A percentile compares a stretch with the other conserved stretches of the same genome.
Evolutionary conservation across 495 filamentous ascomycete genomes (phyloP).

Genomic region (Penicillium canariense): DNA sequence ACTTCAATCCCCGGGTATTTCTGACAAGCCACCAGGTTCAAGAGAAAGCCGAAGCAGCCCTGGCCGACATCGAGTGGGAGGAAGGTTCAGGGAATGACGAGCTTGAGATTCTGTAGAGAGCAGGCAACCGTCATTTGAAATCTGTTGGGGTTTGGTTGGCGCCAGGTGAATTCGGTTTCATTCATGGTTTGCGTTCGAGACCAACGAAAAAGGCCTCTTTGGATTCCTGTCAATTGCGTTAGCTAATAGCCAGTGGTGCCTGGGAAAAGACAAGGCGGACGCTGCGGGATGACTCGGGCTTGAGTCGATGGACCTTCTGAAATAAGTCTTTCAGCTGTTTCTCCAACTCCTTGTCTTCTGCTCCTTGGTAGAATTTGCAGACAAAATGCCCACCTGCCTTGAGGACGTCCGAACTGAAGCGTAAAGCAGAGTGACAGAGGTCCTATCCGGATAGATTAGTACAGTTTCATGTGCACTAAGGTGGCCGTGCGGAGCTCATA

Average conservation of each 20-base stretch:
- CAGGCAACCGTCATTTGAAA: background rate
- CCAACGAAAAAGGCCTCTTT: slow-evolving; percentile 86
- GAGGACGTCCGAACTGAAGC: slow-evolving; percentile 82
- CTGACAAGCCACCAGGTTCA: slow-evolving; percentile 55
- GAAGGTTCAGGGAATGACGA: slow-evolving; percentile 53
- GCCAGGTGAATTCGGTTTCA: background rate
- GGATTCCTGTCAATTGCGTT: slow-evolving; percentile 65
- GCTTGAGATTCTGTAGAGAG: slow-evolving; percentile 27
- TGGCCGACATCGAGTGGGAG: slow-evolving; percentile 60
- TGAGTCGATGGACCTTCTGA: slow-evolving; percentile 73
- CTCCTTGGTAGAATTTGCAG: slow-evolving; percentile 95
- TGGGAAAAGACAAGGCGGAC: slow-evolving; percentile 47
- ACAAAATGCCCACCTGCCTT: slow-evolving; percentile 81
- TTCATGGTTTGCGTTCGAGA: slow-evolving; percentile 47
- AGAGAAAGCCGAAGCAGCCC: slow-evolving; percentile 68
- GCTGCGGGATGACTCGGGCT: slow-evolving; percentile 83
- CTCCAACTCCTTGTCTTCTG: slow-evolving; percentile 78
- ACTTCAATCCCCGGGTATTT: background rate
- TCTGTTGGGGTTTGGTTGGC: background rate
- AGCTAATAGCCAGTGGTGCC: background rate
- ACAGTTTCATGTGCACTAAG: no score
- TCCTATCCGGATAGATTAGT: slow-evolving; percentile 52
- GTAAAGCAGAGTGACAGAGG: slow-evolving; percentile 79
- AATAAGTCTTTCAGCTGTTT: slow-evolving; percentile 70
- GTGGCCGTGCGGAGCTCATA: slow-evolving; percentile 41